These are phyloP conservation scores for Rhizopus microsporus DNA, from an alignment of 371 early-diverging fungal genomes.

Conservation along the genomic window DNA sequence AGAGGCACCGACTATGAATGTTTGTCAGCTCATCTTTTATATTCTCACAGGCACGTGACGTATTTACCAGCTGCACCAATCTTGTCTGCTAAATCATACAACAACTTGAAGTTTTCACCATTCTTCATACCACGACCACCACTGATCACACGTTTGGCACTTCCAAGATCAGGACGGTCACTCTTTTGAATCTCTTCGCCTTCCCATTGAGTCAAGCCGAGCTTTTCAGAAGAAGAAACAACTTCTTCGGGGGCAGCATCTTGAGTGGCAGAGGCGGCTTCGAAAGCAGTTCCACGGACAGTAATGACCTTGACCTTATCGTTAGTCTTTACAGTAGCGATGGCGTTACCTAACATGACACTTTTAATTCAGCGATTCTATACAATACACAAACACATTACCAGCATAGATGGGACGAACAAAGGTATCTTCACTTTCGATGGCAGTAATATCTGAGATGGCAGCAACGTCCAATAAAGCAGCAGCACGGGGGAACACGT, in stretches of 20 bases:
- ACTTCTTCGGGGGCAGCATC: constrained; percentile 64
- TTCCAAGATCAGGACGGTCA: constrained; percentile 93
- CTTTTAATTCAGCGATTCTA: neutral
- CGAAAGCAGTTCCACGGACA: constrained; percentile 92
- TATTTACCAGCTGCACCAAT: constrained; percentile 87
- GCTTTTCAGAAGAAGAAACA: constrained; percentile 66
- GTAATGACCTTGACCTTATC: constrained; percentile 90
- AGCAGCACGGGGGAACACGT: constrained; percentile 91
- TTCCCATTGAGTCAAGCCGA: constrained; percentile 76
- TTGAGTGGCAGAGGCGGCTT: constrained; percentile 56
- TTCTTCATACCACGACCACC: constrained; percentile 98
- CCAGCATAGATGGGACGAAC: constrained; percentile 97
- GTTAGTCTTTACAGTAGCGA: constrained; percentile 90
- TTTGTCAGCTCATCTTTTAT: constrained; percentile 6
- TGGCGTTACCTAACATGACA: constrained; percentile 79
- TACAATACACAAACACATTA: constrained; percentile 22
- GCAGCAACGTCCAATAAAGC: constrained; percentile 91
- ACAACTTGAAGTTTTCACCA: constrained; percentile 92
- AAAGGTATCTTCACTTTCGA: constrained; percentile 86
- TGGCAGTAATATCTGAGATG: constrained; percentile 85
- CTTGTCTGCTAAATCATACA: constrained; percentile 94
- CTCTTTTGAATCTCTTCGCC: constrained; percentile 91
- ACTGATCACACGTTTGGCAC: constrained; percentile 88
- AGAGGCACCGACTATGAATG: constrained; percentile 86
- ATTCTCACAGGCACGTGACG: constrained; percentile 28